These are phyloP conservation scores for Tylopilus felleus DNA, from an alignment of 768 basidiomycete genomes.

Conservation along the genomic window DNA sequence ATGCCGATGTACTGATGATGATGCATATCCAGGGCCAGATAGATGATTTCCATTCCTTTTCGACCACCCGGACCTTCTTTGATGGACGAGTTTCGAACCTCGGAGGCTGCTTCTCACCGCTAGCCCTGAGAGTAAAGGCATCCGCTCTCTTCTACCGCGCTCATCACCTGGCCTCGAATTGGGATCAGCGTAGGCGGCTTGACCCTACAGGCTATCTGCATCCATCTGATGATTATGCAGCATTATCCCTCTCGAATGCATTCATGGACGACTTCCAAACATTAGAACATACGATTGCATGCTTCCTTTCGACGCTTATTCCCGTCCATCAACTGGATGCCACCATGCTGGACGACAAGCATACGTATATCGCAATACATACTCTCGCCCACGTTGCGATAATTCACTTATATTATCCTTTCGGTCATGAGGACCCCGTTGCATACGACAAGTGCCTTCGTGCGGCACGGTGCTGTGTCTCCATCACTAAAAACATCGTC, in stretches of 20 bases:
- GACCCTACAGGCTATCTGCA: conserved; percentile 11
- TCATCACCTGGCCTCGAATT: conserved; percentile 54
- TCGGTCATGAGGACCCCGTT: conserved; percentile 55
- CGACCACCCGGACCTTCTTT: conserved; percentile 62
- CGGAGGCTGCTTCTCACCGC: conserved; percentile 54
- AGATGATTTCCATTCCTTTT: conserved; percentile 47
- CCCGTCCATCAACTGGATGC: conserved; percentile 63
- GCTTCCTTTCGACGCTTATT: conserved; percentile 61
- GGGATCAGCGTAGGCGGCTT: conserved; percentile 53
- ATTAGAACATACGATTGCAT: conserved; percentile 60
- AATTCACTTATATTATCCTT: conserved; percentile 61
- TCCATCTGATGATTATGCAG: conserved; percentile 30
- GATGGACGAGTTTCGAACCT: conserved; percentile 50
- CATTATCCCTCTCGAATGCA: conserved; percentile 42
- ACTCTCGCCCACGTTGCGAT: conserved; percentile 64
- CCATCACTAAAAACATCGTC: conserved; percentile 58
- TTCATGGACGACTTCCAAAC: conserved; percentile 57
- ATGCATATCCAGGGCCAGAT: conserved; percentile 52
- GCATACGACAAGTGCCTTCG: conserved; percentile 65
- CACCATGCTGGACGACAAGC: conserved; percentile 54
- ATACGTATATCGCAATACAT: conserved; percentile 56
- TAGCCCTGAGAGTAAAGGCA: conserved; percentile 69
- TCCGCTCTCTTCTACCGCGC: conserved; percentile 74
- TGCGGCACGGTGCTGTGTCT: conserved; percentile 58
- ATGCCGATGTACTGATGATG: conserved; percentile 11